These are phyloP conservation scores for Cladosporium phlei DNA, from an alignment of 2,329 filamentous ascomycete species.

Conservation along the genomic window DNA sequence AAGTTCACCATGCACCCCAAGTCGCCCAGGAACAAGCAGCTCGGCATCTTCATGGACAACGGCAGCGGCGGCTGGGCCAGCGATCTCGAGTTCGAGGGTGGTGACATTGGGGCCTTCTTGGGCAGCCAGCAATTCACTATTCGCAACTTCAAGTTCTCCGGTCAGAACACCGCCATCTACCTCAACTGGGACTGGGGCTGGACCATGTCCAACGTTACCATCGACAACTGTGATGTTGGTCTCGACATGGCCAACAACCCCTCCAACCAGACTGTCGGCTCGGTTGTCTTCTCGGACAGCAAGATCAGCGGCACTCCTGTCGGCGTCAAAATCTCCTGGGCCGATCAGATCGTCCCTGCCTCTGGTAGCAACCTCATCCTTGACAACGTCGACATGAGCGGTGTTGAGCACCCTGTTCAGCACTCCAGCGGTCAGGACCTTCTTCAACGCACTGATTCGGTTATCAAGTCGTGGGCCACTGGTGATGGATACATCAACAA, in stretches of 20 bases:
- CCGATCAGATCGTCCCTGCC: slow-evolving; percentile 44
- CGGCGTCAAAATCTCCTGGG: slow-evolving; percentile 65
- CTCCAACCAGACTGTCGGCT: slow-evolving; percentile 69
- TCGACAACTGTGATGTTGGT: slow-evolving; percentile 45
- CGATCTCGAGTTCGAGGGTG: slow-evolving; percentile 58
- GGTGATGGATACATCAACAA: slow-evolving; percentile 63
- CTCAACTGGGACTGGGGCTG: slow-evolving; percentile 54
- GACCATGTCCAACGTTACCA: slow-evolving; percentile 43
- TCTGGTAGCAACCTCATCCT: slow-evolving; percentile 79
- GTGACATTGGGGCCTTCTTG: slow-evolving; percentile 54
- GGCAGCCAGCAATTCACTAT: slow-evolving; percentile 61
- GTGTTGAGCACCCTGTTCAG: slow-evolving; percentile 62
- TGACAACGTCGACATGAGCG: slow-evolving; percentile 80
- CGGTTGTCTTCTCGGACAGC: slow-evolving; percentile 77
- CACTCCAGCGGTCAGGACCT: slow-evolving; percentile 54
- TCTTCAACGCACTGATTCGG: slow-evolving; percentile 61
- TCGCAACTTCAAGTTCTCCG: slow-evolving; percentile 48
- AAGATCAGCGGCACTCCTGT: slow-evolving; percentile 69
- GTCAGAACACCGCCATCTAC: slow-evolving; percentile 47
- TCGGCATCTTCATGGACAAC: slow-evolving; percentile 34
- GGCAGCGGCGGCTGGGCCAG: slow-evolving; percentile 46
- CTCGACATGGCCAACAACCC: slow-evolving; percentile 47
- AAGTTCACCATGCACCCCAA: slow-evolving; percentile 51
- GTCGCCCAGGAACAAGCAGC: slow-evolving; percentile 46
- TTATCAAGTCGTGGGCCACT: slow-evolving; percentile 70